Base-by-base conservation (phyloP, 169 alveolate species). In the Plasmodium inui region DNA sequence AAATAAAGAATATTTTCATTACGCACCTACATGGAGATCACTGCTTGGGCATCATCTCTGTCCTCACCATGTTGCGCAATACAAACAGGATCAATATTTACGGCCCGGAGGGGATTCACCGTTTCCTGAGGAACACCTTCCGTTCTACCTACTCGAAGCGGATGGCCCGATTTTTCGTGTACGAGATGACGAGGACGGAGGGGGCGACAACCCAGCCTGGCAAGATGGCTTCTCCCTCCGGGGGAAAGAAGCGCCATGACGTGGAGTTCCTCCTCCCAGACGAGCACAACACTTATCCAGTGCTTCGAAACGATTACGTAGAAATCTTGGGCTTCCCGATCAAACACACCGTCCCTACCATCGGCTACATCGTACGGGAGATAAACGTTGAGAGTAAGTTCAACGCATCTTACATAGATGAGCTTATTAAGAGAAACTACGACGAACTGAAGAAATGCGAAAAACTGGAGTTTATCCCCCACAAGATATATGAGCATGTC, bases 21-120 rank as follows among this genome's bases (percentile, higher is more conserved):
- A 96, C 98, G 2, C 98, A 97, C 81, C 72, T 97, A 74, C 98
- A 97, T 93, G 98, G 98, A 26, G 98, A 97, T 90, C 98, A 97
- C 92, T 96, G 96, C 57, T 91, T 96, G 28, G 98, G 98, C 12
- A 53, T 97, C 6, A 96, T 97, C 19, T 83, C 98, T 39, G 92
- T 95, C 7, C 92, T 95, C 37, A 86, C 97, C 7, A 94, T 92
- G 95, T 53, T 95, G 26, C 86, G 94, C 3, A 79, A 39, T 78
- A 0, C 32, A 8, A 79, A 80, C 34, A 80, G 32, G 22, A 80
- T 89, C 12, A 89, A 89, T 46, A 94, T 97, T 44, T 96, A 96
- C 70, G 98, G 98, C 17, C 98, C 98, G 0, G 96, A 96, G 84
- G 97, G 97, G 17, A 72, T 92, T 44, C 94, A 53, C 71, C 50